A percentile compares a stretch with the other conserved stretches of the same genome.
Conservation (phyloP, 2,329 filamentous ascomycete genomes). For the Calycina herbarum region DNA sequence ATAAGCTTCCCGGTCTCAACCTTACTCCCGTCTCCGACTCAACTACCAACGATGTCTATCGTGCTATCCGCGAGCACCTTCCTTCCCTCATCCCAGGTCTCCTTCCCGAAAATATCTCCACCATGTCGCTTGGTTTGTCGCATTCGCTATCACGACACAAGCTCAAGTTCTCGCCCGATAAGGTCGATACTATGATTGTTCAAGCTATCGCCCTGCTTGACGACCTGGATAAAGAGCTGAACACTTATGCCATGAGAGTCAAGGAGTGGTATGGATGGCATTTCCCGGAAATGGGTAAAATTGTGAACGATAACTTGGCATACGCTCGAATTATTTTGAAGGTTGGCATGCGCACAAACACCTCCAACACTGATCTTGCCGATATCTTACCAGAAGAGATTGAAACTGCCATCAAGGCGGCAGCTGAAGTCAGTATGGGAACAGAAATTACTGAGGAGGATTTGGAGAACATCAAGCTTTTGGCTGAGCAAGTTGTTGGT, state of each 20-base stretch:
- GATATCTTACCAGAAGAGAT: constrained; percentile 96
- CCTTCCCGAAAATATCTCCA: constrained; percentile 79
- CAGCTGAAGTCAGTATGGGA: constrained; percentile 97
- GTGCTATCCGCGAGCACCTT: constrained; percentile 88
- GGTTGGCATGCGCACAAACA: constrained; percentile 86
- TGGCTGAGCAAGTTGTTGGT: constrained; percentile 89
- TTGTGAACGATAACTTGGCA: constrained; percentile 94
- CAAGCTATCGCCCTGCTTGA: constrained; percentile 93
- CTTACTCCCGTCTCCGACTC: constrained; percentile 83
- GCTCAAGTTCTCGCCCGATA: constrained; percentile 97
- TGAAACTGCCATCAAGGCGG: constrained; percentile 85
- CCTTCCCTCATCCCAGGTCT: constrained; percentile 89
- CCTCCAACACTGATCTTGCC: constrained; percentile 73
- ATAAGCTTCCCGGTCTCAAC: constrained; percentile 84
- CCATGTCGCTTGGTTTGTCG: constrained; percentile 93
- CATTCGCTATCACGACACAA: constrained; percentile 97
- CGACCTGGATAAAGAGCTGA: constrained; percentile 97
- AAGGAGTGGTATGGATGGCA: constrained; percentile 99
- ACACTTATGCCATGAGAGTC: constrained; percentile 97
- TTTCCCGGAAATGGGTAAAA: constrained; percentile 97
- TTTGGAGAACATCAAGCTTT: constrained; percentile 84
- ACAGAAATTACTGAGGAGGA: constrained; percentile 94
- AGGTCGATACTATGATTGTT: constrained; percentile 99
- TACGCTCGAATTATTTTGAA: constrained; percentile 86
- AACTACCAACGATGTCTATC: constrained; percentile 83